Conservation (phyloP, 2,329 filamentous ascomycete species). For the Penicillium sp. region DNA sequence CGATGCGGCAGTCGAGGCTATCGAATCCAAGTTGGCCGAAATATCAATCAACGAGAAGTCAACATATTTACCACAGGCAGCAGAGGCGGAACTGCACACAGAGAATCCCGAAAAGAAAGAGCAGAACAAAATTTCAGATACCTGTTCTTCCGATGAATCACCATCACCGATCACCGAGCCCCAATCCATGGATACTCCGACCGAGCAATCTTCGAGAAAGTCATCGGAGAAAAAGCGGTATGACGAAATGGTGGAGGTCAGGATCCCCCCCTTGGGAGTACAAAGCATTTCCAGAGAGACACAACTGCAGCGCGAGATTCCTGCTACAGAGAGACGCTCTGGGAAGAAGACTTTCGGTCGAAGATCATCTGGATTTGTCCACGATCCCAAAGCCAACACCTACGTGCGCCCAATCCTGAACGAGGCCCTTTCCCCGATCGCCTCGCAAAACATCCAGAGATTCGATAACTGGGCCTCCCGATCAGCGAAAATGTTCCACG, state of each 20-base stretch:
- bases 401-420: conserved; percentile 44
- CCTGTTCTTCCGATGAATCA: neutral
- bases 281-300: neutral
- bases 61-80: neutral
- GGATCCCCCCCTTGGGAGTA: conserved; percentile 19
- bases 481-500: conserved; percentile 44
- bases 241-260: conserved; percentile 36
- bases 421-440: conserved; percentile 41
- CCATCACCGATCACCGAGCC: neutral
- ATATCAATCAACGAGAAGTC: conserved; percentile 30
- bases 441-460: conserved; percentile 42
- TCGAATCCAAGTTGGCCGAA: conserved; percentile 32
- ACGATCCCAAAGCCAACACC: conserved; percentile 36
- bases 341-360: conserved; percentile 26
- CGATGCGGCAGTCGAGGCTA: conserved; percentile 24
- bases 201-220: conserved; percentile 4
- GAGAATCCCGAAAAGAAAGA: neutral
- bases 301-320: neutral
- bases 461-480: conserved; percentile 46
- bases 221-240: conserved; percentile 12
- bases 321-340: neutral
- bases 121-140: neutral
- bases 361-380: conserved; percentile 38
- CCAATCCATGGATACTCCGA: conserved; percentile 1
- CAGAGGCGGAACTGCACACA: neutral